phyloP scores from a whole-genome alignment of 208 protist species.

The Trypanosoma brucei region DNA sequence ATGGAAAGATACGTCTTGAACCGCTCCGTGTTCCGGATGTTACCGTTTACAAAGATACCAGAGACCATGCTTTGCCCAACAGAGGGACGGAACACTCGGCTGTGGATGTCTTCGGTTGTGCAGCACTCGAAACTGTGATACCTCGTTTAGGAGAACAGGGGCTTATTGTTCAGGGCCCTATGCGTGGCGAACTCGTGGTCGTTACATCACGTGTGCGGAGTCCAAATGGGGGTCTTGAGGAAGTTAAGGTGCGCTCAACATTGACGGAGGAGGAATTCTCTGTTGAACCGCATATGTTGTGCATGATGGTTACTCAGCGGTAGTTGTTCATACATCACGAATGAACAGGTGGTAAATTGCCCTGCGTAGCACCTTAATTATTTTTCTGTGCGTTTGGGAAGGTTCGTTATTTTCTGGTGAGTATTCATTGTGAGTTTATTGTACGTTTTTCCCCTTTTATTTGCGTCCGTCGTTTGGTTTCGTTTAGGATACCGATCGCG shows the following conservation, averaged over 20 bases:
- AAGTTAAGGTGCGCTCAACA: slow-evolving; percentile 47
- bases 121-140: slow-evolving; percentile 68
- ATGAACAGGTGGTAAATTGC: too few species aligned
- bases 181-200: slow-evolving; percentile 55
- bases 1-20: slow-evolving; percentile 47
- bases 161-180: slow-evolving; percentile 55
- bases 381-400: too few species aligned
- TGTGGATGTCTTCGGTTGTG: slow-evolving; percentile 58
- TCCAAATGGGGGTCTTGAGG: slow-evolving; percentile 26
- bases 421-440: too few species aligned
- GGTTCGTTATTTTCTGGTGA: too few species aligned
- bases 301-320: slow-evolving; percentile 15
- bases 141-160: slow-evolving; percentile 57
- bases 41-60: too few species aligned
- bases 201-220: slow-evolving; percentile 37
- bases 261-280: slow-evolving; percentile 34
- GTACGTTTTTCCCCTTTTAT: too few species aligned
- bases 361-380: too few species aligned
- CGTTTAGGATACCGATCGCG: too few species aligned
- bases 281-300: slow-evolving; percentile 52
- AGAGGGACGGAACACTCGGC: neutral
- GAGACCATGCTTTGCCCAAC: neutral
- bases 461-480: too few species aligned
- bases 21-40: neutral
- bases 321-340: neutral